Evolutionary conservation across 2,329 filamentous ascomycete species (phyloP).

Genomic region (Colletotrichum godetiae): DNA sequence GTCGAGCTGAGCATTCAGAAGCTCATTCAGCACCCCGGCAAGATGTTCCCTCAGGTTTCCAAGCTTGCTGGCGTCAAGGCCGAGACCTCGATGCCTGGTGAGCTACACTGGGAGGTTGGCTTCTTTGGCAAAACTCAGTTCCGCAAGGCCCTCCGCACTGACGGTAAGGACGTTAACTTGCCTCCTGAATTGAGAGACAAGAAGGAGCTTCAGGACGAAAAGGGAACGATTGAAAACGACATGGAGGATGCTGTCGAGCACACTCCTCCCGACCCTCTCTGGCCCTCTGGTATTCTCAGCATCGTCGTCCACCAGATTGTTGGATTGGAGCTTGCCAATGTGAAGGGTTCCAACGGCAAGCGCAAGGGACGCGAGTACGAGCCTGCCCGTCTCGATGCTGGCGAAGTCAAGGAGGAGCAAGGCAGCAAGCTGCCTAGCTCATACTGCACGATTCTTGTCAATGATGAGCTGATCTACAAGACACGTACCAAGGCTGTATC

Average conservation of each 20-base stretch:
- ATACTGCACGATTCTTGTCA: slow-evolving; percentile 92
- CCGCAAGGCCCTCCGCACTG: slow-evolving; percentile 83
- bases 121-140: slow-evolving; percentile 94
- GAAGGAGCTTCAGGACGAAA: slow-evolving; percentile 87
- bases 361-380: slow-evolving; percentile 89
- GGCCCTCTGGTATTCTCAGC: slow-evolving; percentile 90
- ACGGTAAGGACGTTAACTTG: slow-evolving; percentile 84
- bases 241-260: slow-evolving; percentile 87
- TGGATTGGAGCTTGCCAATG: slow-evolving; percentile 90
- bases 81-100: slow-evolving; percentile 89
- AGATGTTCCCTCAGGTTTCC: slow-evolving; percentile 91
- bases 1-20: slow-evolving; percentile 94
- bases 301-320: slow-evolving; percentile 94
- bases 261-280: slow-evolving; percentile 94
- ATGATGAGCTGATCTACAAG: slow-evolving; percentile 91
- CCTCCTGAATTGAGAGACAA: slow-evolving; percentile 79
- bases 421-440: slow-evolving; percentile 84
- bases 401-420: slow-evolving; percentile 88
- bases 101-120: slow-evolving; percentile 95
- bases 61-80: slow-evolving; percentile 85
- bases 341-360: slow-evolving; percentile 86
- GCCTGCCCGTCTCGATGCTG: slow-evolving; percentile 82
- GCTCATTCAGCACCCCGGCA: slow-evolving; percentile 92
- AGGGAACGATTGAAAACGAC: slow-evolving; percentile 77
- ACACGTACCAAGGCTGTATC: slow-evolving; percentile 95